Base-by-base conservation (phyloP, 169 alveolate genomes). In the Plasmodium ovale region DNA sequence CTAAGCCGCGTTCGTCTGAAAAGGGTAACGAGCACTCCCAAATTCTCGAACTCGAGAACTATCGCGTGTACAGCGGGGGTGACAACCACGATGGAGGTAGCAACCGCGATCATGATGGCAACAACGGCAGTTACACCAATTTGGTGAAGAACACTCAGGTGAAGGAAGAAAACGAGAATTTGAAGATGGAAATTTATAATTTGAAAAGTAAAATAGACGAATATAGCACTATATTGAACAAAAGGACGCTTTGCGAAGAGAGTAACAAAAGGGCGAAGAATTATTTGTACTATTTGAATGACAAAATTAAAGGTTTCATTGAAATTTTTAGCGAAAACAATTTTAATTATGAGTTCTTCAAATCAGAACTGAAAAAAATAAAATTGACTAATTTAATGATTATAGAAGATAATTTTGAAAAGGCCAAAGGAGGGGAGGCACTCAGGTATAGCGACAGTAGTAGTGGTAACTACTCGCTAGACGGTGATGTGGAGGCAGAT, bases 221-320 rank as follows among this genome's bases (percentile, higher is more conserved):
- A 56, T 79, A 79, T 53, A 64, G 49, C 33, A 67, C 51, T 3
- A 62, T 67, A 16, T 21, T 79, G 14, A 64, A 64, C 39, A 79
- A 79, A 47, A 44, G 37, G 35, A 35, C 49, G 23, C 44, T 65
- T 19, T 44, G 51, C 21, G 82, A 79, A 39, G 71, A 79, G 35
- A 33, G 70, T 51, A 64, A 79, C 1, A 79, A 65, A 53, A 79
- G 56, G 21, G 56, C 82, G 16, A 79, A 39, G 37, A 79, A 79
- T 79, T 79, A 79, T 16, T 70, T 79, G 39, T 79, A 64, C 59
- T 79, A 79, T 39, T 65, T 79, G 21, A 79, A 79, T 65, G 89
- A 79, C n/a, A 79, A 65, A 35, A 79, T 79, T 56, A 79, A 79
- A 59, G 64, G 84, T n/a, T 67, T 79, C 47, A 79, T 79, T 27